Base-by-base conservation (phyloP, 179 eudicot species). In the Pouteria campechiana region DNA sequence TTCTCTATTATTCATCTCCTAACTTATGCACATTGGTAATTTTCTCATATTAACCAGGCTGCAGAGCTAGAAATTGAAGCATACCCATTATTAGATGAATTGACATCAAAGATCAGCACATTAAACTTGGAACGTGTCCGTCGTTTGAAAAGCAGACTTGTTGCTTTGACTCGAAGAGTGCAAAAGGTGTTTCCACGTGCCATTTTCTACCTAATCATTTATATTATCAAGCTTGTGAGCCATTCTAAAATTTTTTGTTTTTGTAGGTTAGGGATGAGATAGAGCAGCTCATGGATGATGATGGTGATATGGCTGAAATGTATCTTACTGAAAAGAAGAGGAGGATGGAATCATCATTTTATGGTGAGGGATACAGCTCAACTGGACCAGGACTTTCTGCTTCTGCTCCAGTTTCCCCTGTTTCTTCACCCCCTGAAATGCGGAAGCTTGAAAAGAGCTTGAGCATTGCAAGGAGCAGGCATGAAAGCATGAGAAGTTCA, bases 261-360 rank as follows among this genome's bases (percentile, higher is more conserved):
- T 19, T 63, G 41, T 64, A 90, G 98, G 98, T 81, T 25, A 79
- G 98, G 53, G 98, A 90, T 68, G 98, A 90, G 69, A 76, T 90
- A 74, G 98, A 90, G 72, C 95, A 90, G 58, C 73, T 90, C 25
- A 86, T 90, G 95, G 98, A 90, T 60, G 98, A 90, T 70, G 98
- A 90, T 73, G 98, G 94, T 18, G 98, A 90, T 64, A 90, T 90
- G 98, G 98, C 97, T 41, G 97, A 89, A 55, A 85, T 89, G 97
- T 85, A 89, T 61, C 86, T 89, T 11, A 81, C 97, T 23, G 98
- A 90, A 60, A 90, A 90, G 75, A 90, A 86, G 65, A 64, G 59
- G 0, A 73, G 84, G 28, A 72, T 79, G 81, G 98, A 90, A 43
- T 66, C 74, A 45, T 58, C 83, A 17, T 49, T 61, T 39, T 77